phyloP scores from a whole-genome alignment of 1,139 yeast species.

The Taphrina pruni region DNA sequence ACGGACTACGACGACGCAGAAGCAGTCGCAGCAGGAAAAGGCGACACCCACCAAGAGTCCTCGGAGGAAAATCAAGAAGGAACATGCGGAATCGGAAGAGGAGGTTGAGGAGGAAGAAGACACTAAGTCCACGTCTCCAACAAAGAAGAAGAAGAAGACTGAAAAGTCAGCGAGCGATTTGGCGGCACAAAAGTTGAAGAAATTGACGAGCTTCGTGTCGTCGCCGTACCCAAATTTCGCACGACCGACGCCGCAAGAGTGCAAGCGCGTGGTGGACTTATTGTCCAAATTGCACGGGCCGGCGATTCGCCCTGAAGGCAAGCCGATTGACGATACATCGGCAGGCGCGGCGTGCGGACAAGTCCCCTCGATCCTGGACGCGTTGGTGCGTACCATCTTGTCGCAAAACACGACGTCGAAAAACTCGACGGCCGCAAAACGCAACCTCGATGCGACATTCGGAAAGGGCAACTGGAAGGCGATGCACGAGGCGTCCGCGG shows the following conservation, averaged over 20 bases:
- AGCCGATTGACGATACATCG: slow-evolving; percentile 20
- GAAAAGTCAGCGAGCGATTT: slow-evolving; percentile 22
- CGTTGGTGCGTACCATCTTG: slow-evolving; percentile 39
- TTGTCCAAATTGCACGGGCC: slow-evolving; percentile 33
- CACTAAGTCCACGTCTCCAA: not conserved
- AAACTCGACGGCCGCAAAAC: slow-evolving; percentile 37
- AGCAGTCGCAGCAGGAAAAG: not conserved
- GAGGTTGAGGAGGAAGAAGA: slow-evolving; percentile 4
- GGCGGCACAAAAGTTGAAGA: slow-evolving; percentile 33
- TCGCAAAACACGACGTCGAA: slow-evolving; percentile 39
- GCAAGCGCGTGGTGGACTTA: slow-evolving; percentile 27
- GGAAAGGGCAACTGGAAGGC: slow-evolving; percentile 39
- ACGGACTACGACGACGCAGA: not conserved
- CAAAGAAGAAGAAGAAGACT: slow-evolving; percentile 19
- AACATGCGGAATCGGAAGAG: not conserved
- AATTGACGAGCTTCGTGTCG: slow-evolving; percentile 25
- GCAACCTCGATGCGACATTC: slow-evolving; percentile 20
- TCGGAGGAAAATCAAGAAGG: slow-evolving; percentile 22
- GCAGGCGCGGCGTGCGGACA: slow-evolving; percentile 40
- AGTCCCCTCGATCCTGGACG: slow-evolving; percentile 39
- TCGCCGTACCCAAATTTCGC: slow-evolving; percentile 38
- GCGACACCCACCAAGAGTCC: not conserved
- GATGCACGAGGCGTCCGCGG: slow-evolving; percentile 31
- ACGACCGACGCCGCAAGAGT: slow-evolving; percentile 35
- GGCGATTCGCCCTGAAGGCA: slow-evolving; percentile 26